These are phyloP conservation scores for Magnaporthiopsis incrustans DNA, from an alignment of 2,329 filamentous ascomycete genomes.

Conservation along the genomic window DNA sequence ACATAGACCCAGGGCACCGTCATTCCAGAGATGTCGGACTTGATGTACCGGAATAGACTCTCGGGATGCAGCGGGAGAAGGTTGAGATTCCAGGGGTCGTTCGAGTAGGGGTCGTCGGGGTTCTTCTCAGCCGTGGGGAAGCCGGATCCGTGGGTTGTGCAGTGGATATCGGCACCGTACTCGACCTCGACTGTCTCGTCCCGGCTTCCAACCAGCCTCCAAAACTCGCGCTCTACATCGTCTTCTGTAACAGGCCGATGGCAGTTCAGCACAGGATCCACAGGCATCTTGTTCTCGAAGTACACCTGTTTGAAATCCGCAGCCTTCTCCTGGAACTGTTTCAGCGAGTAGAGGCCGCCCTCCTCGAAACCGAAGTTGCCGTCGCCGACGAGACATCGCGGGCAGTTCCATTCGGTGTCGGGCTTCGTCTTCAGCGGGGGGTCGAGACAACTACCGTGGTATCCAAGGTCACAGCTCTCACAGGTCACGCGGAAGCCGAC, in stretches of 20 bases:
- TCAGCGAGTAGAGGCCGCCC: conserved; percentile 88
- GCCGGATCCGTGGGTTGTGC: conserved; percentile 92
- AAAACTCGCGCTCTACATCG: conserved; percentile 94
- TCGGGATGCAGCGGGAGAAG: conserved; percentile 84
- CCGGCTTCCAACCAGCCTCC: conserved; percentile 86
- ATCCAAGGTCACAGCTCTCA: conserved; percentile 86
- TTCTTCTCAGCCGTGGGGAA: conserved; percentile 93
- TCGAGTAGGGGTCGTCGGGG: conserved; percentile 77
- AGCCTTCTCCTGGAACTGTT: conserved; percentile 93
- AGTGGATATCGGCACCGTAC: conserved; percentile 96
- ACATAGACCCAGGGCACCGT: conserved; percentile 99
- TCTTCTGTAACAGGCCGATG: conserved; percentile 82
- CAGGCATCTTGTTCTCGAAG: conserved; percentile 84
- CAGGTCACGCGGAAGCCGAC: conserved; percentile 65
- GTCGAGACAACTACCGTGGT: conserved; percentile 81
- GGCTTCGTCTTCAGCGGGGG: conserved; percentile 71
- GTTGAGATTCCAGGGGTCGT: conserved; percentile 93
- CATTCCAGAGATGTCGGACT: conserved; percentile 97
- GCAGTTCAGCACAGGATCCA: conserved; percentile 74
- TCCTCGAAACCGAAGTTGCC: conserved; percentile 97
- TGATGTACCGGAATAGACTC: conserved; percentile 93
- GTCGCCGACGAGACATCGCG: conserved; percentile 88
- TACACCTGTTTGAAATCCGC: conserved; percentile 92
- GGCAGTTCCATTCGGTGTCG: conserved; percentile 90
- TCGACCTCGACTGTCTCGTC: conserved; percentile 97